These are phyloP conservation scores for Stemphylium beticola DNA, from an alignment of 2,329 filamentous ascomycete genomes.

Conservation along the genomic window DNA sequence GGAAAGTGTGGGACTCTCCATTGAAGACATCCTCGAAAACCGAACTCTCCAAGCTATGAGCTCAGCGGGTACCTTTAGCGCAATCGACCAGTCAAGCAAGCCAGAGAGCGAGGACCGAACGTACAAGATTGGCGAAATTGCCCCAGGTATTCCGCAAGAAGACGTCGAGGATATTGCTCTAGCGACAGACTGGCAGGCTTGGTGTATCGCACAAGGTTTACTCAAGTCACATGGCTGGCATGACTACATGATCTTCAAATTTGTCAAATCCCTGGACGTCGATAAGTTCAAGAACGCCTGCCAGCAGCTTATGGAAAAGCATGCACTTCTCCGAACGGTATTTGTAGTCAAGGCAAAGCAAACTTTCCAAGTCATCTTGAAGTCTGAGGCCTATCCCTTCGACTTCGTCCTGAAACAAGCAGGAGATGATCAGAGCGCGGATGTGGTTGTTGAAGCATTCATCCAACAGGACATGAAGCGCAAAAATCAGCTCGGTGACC, in stretches of 20 bases:
- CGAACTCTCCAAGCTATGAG: constrained; percentile 5
- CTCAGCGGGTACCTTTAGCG: neutral
- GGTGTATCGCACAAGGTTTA: constrained; percentile 4
- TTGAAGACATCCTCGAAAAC: neutral
- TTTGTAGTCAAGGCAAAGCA: constrained; percentile 1
- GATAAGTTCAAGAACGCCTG: neutral
- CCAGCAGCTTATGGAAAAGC: neutral
- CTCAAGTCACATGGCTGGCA: constrained; percentile 10
- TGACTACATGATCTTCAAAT: constrained; percentile 10
- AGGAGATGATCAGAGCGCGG: neutral
- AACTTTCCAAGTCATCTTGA: constrained; percentile 3
- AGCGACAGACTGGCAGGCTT: constrained; percentile 8
- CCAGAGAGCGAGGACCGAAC: neutral
- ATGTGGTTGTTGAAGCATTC: neutral
- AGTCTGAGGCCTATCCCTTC: constrained; percentile 1
- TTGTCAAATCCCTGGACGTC: neutral
- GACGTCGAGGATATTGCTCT: constrained; percentile 1
- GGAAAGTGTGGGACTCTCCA: neutral
- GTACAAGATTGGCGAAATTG: neutral
- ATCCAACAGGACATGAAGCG: constrained; percentile 7
- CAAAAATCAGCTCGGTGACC: neutral
- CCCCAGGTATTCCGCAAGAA: neutral
- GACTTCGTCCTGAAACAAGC: neutral
- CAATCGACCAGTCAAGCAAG: neutral
- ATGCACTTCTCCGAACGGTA: constrained; percentile 1